These are phyloP conservation scores for Brassica carinata DNA, from an alignment of 345 rosid genomes.

Conservation along the genomic window DNA sequence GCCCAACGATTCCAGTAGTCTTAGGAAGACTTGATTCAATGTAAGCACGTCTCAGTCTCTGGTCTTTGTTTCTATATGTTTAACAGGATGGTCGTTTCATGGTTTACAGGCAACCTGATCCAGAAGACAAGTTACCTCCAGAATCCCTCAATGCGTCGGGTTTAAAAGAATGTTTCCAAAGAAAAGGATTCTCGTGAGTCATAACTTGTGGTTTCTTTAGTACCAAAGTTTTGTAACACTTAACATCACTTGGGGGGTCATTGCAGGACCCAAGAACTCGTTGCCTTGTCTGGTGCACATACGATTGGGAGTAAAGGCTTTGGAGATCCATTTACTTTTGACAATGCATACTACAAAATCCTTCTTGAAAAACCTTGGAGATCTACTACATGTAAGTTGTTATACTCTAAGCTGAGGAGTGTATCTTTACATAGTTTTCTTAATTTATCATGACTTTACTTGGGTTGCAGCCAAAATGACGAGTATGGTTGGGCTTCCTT, in stretches of 20 bases:
- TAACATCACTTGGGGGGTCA: not conserved
- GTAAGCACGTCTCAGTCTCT: conserved; percentile 47
- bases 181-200: conserved; percentile 93
- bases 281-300: conserved; percentile 90
- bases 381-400: conserved; percentile 54
- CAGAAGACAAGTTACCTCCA: conserved; percentile 81
- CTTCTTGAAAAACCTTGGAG: conserved; percentile 89
- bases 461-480: conserved; percentile 63
- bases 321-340: conserved; percentile 70
- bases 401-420: not conserved
- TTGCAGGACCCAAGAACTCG: conserved; percentile 74
- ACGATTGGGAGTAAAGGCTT: conserved; percentile 90
- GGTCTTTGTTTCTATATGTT: conserved; percentile 21
- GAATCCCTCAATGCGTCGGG: conserved; percentile 70
- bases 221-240: conserved; percentile 13
- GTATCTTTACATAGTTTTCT: not conserved
- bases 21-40: conserved; percentile 76
- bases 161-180: conserved; percentile 72
- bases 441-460: not conserved
- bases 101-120: conserved; percentile 66
- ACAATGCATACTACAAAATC: conserved; percentile 81
- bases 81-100: conserved; percentile 5
- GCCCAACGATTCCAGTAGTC: conserved; percentile 70
- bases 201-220: not conserved
- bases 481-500: conserved; percentile 89